Base-by-base conservation (phyloP, 2,329 filamentous ascomycete genomes). In the Fusarium coicis region DNA sequence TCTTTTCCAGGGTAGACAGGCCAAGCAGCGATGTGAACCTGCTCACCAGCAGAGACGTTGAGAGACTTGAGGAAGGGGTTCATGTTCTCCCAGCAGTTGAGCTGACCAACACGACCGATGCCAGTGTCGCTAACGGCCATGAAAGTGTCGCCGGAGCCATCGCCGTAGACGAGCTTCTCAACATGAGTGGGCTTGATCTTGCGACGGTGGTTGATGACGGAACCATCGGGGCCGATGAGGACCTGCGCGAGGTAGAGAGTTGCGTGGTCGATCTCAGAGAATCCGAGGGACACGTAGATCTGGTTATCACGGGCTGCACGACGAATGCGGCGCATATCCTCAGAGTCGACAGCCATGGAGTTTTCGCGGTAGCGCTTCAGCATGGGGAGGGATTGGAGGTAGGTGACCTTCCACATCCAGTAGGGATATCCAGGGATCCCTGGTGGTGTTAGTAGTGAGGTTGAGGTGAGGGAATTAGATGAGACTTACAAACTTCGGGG, bases 11-110 rank as follows among this genome's bases (percentile, higher is more conserved):
- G 76, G 15, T 78, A 78, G 9, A 78, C 68, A 10, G 79, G 79
- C 79, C 79, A 80, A 21, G 71, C 75, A 12, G 79, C 77, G 2
- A 80, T 60, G 39, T 80, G 79, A 5, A 80, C 76, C 34, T 80
- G 75, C n/a, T 79, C 79, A 4, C 76, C 71, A 7, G 71, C 69
- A 8, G 78, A 72, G 9, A 78, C 76, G 18, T 77, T 78, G 40
- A 80, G 75, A 7, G 72, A 67, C 60, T 77, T 77, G 53, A 78
- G 76, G 55, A 78, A 77, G 1, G 75, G 76, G 54, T 78, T 78
- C 76, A 78, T 85, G 68, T 90, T 86, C 74, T 89, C 87, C 86
- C 86, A 89, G 79, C 87, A 89, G 72, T 87, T 88, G 32, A 90
- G 80, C 8, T 84, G 85, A 1, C 88, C 88, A 10, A 90, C 82